Conservation (phyloP, 306 rosid species). For the Pachyrhizus erosus region DNA sequence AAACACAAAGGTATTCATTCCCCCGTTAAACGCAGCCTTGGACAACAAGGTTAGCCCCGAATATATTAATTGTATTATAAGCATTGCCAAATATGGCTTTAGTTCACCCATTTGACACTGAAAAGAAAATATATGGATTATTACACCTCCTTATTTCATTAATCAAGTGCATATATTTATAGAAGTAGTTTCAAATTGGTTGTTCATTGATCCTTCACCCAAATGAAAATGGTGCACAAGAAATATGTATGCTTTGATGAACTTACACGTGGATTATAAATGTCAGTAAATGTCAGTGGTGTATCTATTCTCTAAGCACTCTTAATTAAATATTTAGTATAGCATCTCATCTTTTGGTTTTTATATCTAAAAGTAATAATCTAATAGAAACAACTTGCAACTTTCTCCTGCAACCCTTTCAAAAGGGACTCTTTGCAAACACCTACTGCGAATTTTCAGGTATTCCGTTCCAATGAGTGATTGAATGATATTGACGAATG, state of each 20-base stretch:
- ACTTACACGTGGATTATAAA: conserved; percentile 4
- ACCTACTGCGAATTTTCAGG: background rate
- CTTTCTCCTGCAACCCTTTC: background rate
- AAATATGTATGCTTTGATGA: conserved; percentile 4
- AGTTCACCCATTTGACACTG: conserved; percentile 49
- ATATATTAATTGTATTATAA: conserved; percentile 55
- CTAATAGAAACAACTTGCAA: background rate
- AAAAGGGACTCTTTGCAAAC: background rate
- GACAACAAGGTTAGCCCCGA: conserved; percentile 61
- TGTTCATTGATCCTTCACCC: background rate
- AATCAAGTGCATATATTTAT: conserved; percentile 1
- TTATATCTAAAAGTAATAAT: conserved; percentile 20
- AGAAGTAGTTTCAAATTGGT: conserved; percentile 18
- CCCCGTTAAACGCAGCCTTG: conserved; percentile 60
- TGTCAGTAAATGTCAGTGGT: conserved; percentile 41
- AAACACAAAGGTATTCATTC: conserved; percentile 57
- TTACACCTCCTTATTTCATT: conserved; percentile 25
- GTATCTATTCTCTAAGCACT: conserved; percentile 58
- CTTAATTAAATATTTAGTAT: conserved; percentile 26
- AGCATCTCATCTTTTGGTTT: conserved; percentile 46
- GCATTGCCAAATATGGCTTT: conserved; percentile 60
- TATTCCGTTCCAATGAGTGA: background rate
- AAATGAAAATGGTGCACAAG: conserved; percentile 10
- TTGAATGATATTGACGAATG: background rate
- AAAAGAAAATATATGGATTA: background rate